Conservation (phyloP, 2,329 filamentous ascomycete species). For the Scortechinia acanthostroma region DNA sequence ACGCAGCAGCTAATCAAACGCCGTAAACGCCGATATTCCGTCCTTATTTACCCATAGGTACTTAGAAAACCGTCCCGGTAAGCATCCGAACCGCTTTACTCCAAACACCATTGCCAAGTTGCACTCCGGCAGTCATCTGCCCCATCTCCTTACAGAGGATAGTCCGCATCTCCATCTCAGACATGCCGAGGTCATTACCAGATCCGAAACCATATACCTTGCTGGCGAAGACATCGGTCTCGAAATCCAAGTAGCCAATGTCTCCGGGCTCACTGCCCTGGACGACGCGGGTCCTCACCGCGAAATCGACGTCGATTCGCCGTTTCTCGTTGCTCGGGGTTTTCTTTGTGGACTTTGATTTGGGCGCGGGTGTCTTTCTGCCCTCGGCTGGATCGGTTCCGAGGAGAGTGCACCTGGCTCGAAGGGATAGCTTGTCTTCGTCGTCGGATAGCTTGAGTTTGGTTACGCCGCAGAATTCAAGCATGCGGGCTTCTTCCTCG, state of each 20-base stretch:
- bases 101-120: constrained; percentile 26
- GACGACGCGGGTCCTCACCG: constrained; percentile 17
- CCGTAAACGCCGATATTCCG: too few relatives aligned
- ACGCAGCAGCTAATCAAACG: too few relatives aligned
- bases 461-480: constrained; percentile 32
- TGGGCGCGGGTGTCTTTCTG: background rate
- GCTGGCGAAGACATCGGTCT: constrained; percentile 24
- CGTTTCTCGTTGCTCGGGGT: constrained; percentile 7
- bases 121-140: constrained; percentile 7
- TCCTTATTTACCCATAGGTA: too few relatives aligned
- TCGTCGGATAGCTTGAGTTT: constrained; percentile 16
- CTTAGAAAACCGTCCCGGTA: constrained; percentile 19
- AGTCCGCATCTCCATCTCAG: constrained; percentile 22
- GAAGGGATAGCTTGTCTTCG: constrained; percentile 14
- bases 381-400: constrained; percentile 7
- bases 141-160: constrained; percentile 16
- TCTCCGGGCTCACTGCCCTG: constrained; percentile 4
- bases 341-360: background rate
- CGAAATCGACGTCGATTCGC: constrained; percentile 28
- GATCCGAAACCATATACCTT: constrained; percentile 28
- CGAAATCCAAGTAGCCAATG: constrained; percentile 15
- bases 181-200: constrained; percentile 13
- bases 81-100: constrained; percentile 23
- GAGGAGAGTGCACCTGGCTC: constrained; percentile 26
- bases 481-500: constrained; percentile 30